Evolutionary conservation across 148 eudicot species (phyloP).

Genomic region (Rhododendron henanense): DNA sequence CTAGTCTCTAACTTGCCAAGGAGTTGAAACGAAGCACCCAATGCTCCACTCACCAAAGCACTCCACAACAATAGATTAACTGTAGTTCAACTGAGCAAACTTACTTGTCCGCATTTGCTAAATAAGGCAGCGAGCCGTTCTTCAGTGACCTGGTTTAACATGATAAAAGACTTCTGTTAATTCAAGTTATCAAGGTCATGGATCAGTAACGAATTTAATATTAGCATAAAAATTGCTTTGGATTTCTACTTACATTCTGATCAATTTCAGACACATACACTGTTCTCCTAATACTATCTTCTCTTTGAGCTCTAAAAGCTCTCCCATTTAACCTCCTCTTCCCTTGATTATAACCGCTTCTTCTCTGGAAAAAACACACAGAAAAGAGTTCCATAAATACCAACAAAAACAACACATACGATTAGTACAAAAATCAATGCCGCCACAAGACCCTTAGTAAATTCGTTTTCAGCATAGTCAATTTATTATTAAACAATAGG

Average conservation of each 20-base stretch:
- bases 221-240: neutral
- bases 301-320: constrained; percentile 75
- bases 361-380: constrained; percentile 41
- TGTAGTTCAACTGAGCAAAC: constrained; percentile 16
- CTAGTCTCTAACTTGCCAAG: neutral
- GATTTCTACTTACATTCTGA: constrained; percentile 55
- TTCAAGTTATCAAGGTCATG: neutral
- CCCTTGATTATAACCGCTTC: constrained; percentile 51
- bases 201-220: neutral
- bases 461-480: neutral
- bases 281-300: constrained; percentile 84
- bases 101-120: constrained; percentile 76
- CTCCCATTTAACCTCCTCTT: constrained; percentile 65
- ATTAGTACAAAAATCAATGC: neutral
- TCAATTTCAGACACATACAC: constrained; percentile 91
- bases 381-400: neutral
- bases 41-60: neutral
- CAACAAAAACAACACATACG: neutral
- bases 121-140: constrained; percentile 88
- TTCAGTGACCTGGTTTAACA: constrained; percentile 64
- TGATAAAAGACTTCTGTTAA: constrained; percentile 12
- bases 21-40: neutral
- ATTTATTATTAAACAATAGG: neutral
- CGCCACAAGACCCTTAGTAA: neutral
- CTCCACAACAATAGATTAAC: neutral